Evolutionary conservation across 495 filamentous ascomycete species (phyloP), one percentile per base, ranked within the genome.

Genomic region (Amphirosellinia nigrospora): DNA sequence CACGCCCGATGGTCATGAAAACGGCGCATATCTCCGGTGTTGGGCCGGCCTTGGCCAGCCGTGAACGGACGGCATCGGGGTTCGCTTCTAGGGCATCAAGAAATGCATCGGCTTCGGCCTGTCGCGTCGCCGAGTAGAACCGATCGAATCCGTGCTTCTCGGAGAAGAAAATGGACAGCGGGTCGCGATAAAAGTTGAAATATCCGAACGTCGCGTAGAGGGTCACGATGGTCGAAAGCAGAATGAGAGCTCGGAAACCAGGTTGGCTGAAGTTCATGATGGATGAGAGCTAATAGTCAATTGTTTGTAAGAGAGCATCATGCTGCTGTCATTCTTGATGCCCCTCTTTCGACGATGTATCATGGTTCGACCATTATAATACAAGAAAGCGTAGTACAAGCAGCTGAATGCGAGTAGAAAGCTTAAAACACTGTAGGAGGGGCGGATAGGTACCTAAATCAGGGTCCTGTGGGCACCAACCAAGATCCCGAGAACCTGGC

Each of bases 161-260:
- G 43, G 72, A 74, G 71, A 81, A 82, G 69, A 82, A 82, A 38
- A 79, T 79, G 60, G 79, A 81, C 6, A 81, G 74, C 9, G 80
- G 81, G 62, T 83, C 78, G 68, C 81, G 80, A 72, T 80, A 83
- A 50, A 81, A 82, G 56, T 73, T 68, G 46, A 75, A 50, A 7
- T 71, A 72, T 23, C 78, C 75, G 66, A 79, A 81, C 26, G 74
- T 64, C 41, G 68, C 63, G 58, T 78, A 78, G 34, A 76, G 34
- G 28, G 45, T 69, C 36, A 73, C 71, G 61, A 76, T 21, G 13
- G 39, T 34, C 28, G 72, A 16, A 58, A 78, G 76, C 36, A 76
- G 39, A 11, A 72, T 41, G 41, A 78, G 71, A 48, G 71, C 70
- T 56, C 74, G 76, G 38, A 78, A 67, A 60, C 74, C 76, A 50